phyloP scores from a whole-genome alignment of 371 early-diverging fungal genomes.

The Mortierella sp. region DNA sequence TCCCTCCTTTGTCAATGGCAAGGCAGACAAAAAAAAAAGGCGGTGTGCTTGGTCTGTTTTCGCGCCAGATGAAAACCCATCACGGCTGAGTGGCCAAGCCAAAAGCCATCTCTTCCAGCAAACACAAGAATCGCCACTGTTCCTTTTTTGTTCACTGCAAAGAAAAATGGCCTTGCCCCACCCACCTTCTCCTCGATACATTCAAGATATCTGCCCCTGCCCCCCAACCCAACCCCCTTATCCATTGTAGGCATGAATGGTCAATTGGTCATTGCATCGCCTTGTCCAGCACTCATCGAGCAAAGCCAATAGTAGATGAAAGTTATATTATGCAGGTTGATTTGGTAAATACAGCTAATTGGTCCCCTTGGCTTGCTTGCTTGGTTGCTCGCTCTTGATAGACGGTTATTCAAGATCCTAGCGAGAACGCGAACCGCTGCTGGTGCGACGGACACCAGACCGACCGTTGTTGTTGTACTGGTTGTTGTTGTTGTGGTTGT shows the following conservation, averaged over 20 bases:
- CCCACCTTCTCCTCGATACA: not conserved
- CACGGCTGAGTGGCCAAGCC: not conserved
- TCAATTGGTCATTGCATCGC: no score
- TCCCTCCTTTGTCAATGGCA: not conserved
- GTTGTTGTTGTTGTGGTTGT: not conserved
- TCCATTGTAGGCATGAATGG: no score
- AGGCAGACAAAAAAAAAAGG: not conserved
- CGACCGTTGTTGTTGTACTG: not conserved
- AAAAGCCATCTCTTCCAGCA: not conserved
- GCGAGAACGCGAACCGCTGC: constrained; percentile 8
- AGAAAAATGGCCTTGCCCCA: not conserved
- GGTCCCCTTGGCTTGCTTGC: not conserved
- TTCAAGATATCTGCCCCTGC: not conserved
- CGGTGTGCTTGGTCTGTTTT: not conserved
- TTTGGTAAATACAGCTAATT: not conserved
- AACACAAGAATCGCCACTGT: not conserved
- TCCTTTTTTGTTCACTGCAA: not conserved
- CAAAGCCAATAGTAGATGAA: no score
- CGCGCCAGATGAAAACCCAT: not conserved
- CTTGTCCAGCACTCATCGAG: no score
- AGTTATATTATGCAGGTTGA: no score
- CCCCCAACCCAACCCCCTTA: no score
- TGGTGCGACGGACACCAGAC: constrained; percentile 8
- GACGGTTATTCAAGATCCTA: not conserved
- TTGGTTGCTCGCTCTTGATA: not conserved